These are phyloP conservation scores for Russula lepida DNA, from an alignment of 768 basidiomycete species.

Conservation along the genomic window DNA sequence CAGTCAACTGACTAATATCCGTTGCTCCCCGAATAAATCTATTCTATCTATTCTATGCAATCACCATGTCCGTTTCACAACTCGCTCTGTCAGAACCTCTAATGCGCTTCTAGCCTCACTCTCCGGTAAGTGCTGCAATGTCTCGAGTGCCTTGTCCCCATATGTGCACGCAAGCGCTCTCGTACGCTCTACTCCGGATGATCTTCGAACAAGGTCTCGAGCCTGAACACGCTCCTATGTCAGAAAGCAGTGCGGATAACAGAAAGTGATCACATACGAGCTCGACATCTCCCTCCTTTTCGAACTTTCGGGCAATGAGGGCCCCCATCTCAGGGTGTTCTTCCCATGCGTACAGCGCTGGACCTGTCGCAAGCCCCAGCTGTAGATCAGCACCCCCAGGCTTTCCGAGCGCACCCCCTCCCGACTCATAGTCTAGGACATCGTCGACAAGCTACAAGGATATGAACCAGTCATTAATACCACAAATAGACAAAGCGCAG, in stretches of 20 bases:
- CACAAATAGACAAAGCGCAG: not conserved
- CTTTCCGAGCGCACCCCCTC: conserved; percentile 69
- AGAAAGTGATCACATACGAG: conserved; percentile 37
- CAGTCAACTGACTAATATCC: not conserved
- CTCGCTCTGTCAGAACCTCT: conserved; percentile 57
- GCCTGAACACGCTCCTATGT: conserved; percentile 38
- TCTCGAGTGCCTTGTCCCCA: conserved; percentile 67
- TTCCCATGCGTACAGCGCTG: conserved; percentile 80
- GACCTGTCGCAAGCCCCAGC: conserved; percentile 70
- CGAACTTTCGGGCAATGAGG: conserved; percentile 74
- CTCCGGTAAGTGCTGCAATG: conserved; percentile 62
- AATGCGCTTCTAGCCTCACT: conserved; percentile 76
- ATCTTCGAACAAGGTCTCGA: conserved; percentile 52
- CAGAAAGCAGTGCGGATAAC: not conserved
- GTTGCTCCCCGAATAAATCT: not conserved
- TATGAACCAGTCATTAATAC: not conserved
- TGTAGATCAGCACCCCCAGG: conserved; percentile 64
- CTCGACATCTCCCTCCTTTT: conserved; percentile 70
- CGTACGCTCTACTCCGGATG: conserved; percentile 73
- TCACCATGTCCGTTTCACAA: conserved; percentile 53
- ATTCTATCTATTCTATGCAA: not conserved
- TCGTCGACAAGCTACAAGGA: conserved; percentile 81
- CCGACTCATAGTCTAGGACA: conserved; percentile 84
- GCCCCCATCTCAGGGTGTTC: conserved; percentile 69
- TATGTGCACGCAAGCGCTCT: conserved; percentile 66